Evolutionary conservation across 108 stramenopile species (phyloP), one percentile per base, ranked within the genome.

Genomic region (Hondaea fermentalgiana): DNA sequence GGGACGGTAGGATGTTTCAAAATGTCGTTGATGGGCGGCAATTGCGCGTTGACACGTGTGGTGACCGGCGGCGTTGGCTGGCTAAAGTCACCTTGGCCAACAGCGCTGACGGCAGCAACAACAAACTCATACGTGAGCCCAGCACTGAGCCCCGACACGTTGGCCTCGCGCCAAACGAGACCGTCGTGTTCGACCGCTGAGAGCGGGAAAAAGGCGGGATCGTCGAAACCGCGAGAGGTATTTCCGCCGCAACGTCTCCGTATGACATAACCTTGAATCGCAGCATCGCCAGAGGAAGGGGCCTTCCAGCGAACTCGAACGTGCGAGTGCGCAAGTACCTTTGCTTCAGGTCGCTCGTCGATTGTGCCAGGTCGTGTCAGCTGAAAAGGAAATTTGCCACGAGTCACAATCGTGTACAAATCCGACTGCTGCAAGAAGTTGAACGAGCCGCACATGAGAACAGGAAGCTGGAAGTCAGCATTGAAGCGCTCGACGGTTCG

Each of bases 401-500:
- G 76, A 45, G 49, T 47, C 6, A 93, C 49, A 10, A 92, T 57
- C 44, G 90, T 88, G 88, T 93, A 92, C 42, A 64, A 45, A 5
- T 88, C 91, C 14, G 90, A 88, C 87, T 90, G 90, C 6, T 92
- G 93, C 25, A 44, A 45, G 72, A 72, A 90, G 47, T 93, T 91
- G 76, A 93, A 89, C 19, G 93, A 88, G 8, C 92, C 91, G 55
- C 91, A 88, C 72, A 93, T 35, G 35, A 93, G 21, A 12, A 91
- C 71, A 19, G 93, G 93, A 28, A 91, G 91, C 45, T 90, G 88
- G 29, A 93, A 93, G 59, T 93, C 92, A 3, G 88, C 47, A 83
- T 93, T 93, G 59, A 92, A 92, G 16, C 89, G 72, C 60, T 92
- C 92, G 44, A 93, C 57, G 14, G 72, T 51, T 4, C 89, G 58